Evolutionary conservation across 1,284 basidiomycete genomes (phyloP), one percentile per base, ranked within the genome.

Genomic region (Rhodotorula sp.): DNA sequence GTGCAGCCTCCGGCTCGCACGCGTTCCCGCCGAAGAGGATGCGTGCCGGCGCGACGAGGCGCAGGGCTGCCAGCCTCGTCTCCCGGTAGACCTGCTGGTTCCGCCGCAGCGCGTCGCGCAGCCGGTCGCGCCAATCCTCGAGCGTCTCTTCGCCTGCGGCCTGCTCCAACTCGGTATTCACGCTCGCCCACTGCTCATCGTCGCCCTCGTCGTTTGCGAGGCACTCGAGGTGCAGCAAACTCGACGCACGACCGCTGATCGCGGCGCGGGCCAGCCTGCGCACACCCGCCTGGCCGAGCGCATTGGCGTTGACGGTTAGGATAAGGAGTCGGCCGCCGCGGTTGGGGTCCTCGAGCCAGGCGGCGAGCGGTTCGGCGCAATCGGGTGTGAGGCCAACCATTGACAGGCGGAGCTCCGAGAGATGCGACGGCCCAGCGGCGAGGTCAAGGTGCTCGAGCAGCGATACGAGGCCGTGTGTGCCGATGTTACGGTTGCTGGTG

Each of bases 161-260:
- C 14, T 3, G 54, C 13, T 41, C 46, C 25, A 66, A 49, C 19
- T 27, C 56, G 2, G 45, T 58, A 3, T 42, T 64, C 13, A 58
- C 53, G 13, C 49, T 55, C 25, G 4, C n/a, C 66, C 64, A 67
- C 13, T 16, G 34, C 44, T 71, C 66, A 21, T 63, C 65, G 1
- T 66, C 65, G 19, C 25, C 67, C 3, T 54, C 49, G 19, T 67
- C 72, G 60, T 76, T 76, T 25, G 74, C 74, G 16, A 67, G 58
- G 17, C 27, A 49, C 59, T 76, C 74, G 60, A 76, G 62, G 48
- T 76, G 74, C 17, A 76, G 25, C 41, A 76, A 25, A 21, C 63
- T 67, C 34, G 70, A 60, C 3, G 64, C 61, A n/a, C 59, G 54
- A 0, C 74, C 74, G 34, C 57, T 66, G 23, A 53, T 65, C n/a